Evolutionary conservation across 768 basidiomycete genomes (phyloP).

Genomic region (Podaxis carcinomalis): DNA sequence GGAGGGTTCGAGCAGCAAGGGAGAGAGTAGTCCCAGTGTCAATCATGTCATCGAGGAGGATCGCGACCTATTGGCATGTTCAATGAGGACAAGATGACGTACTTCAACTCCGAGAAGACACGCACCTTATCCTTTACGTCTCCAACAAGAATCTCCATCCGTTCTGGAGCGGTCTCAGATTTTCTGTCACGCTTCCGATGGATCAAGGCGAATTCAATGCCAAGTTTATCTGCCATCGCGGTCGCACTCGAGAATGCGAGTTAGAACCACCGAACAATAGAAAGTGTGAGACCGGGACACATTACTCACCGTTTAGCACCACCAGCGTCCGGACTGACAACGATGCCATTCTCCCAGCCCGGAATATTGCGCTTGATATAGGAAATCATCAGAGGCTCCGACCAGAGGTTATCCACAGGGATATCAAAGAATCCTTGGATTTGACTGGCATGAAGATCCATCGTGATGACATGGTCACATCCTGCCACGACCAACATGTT

Average conservation of each 20-base stretch:
- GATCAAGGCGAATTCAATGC: conserved; percentile 93
- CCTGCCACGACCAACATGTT: conserved; percentile 98
- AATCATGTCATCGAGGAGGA: conserved; percentile 98
- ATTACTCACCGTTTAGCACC: conserved; percentile 90
- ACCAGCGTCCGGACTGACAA: conserved; percentile 96
- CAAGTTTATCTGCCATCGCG: conserved; percentile 92
- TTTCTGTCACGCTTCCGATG: conserved; percentile 84
- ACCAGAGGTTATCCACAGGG: conserved; percentile 96
- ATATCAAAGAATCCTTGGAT: conserved; percentile 99
- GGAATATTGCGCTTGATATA: conserved; percentile 88
- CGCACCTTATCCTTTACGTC: conserved; percentile 84
- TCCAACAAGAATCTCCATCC: conserved; percentile 93
- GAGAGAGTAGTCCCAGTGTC: conserved; percentile 90
- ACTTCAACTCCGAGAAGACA: background rate
- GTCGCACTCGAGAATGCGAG: conserved; percentile 59
- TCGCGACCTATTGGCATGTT: conserved; percentile 60
- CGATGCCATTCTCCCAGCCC: conserved; percentile 83
- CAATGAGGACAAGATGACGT: conserved; percentile 3
- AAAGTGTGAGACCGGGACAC: conserved; percentile 7
- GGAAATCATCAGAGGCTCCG: conserved; percentile 90
- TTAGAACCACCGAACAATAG: conserved; percentile 9
- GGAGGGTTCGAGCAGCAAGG: conserved; percentile 79
- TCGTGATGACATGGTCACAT: conserved; percentile 99
- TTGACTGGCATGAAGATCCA: conserved; percentile 96
- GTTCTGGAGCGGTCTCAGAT: conserved; percentile 59